Percentiles rank a stretch among this genome's conserved stretches.
Conservation (phyloP, 805 yeast species). For the Yamadazyma olivae region DNA sequence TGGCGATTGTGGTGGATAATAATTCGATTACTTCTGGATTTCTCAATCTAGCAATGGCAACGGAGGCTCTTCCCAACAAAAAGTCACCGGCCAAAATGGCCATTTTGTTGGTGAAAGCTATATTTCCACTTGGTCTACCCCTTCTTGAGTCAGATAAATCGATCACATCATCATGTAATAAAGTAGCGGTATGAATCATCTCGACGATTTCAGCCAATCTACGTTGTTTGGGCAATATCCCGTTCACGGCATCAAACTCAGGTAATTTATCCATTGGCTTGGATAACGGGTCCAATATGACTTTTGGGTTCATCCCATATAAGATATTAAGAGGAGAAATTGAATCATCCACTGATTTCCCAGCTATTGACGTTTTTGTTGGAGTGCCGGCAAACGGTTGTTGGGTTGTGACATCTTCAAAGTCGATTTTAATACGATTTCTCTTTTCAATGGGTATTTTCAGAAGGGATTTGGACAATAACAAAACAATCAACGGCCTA, state of each 20-base stretch:
- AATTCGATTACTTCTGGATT: constrained; percentile 98
- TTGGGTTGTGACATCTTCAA: constrained; percentile 63
- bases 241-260: constrained; percentile 54
- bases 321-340: constrained; percentile 79
- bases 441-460: constrained; percentile 70
- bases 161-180: constrained; percentile 95
- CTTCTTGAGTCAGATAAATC: constrained; percentile 87
- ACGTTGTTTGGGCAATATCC: constrained; percentile 91
- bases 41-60: constrained; percentile 85
- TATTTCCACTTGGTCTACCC: constrained; percentile 87
- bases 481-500: constrained; percentile 82
- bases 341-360: constrained; percentile 56
- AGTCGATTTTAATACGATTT: constrained; percentile 59
- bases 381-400: constrained; percentile 61
- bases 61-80: constrained; percentile 92
- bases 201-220: constrained; percentile 96
- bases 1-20: constrained; percentile 93
- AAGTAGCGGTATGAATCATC: constrained; percentile 96
- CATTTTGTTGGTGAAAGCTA: constrained; percentile 95
- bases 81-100: constrained; percentile 97
- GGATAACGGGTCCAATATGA: constrained; percentile 77
- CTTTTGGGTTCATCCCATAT: constrained; percentile 87
- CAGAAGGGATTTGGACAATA: constrained; percentile 77
- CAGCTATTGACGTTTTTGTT: constrained; percentile 51
- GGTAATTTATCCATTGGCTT: constrained; percentile 75